A percentile compares a stretch with the other conserved stretches of the same genome.
These are phyloP conservation scores for Cryphonectria parasitica DNA, from an alignment of 2,329 filamentous ascomycete genomes.

Conservation along the genomic window DNA sequence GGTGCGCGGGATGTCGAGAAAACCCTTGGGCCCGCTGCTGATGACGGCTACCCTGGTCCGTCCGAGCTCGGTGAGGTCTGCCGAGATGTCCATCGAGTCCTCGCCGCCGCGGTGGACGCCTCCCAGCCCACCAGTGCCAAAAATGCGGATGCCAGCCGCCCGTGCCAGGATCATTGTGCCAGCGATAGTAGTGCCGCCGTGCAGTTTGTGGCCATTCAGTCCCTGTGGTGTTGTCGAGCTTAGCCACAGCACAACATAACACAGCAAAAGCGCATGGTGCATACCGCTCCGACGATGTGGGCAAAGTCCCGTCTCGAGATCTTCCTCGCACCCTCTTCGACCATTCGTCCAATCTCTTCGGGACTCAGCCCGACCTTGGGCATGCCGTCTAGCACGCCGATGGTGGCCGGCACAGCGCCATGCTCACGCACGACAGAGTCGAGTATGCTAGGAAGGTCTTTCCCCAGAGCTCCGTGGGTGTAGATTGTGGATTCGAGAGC, in stretches of 20 bases:
- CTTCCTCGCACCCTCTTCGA: constrained; percentile 75
- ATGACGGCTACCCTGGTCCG: constrained; percentile 87
- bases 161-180: constrained; percentile 90
- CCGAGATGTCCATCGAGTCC: constrained; percentile 87
- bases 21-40: constrained; percentile 92
- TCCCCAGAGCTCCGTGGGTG: constrained; percentile 87
- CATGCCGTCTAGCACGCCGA: constrained; percentile 83
- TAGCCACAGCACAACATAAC: background rate
- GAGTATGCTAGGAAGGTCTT: constrained; percentile 60
- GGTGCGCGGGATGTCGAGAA: constrained; percentile 88
- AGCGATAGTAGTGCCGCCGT: constrained; percentile 91
- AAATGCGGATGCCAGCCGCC: constrained; percentile 85
- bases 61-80: constrained; percentile 91
- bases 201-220: constrained; percentile 66
- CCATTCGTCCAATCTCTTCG: constrained; percentile 74
- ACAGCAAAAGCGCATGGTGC: constrained; percentile 31
- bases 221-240: constrained; percentile 50
- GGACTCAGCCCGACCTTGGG: constrained; percentile 77
- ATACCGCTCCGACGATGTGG: constrained; percentile 76
- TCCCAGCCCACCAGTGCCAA: constrained; percentile 92
- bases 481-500: constrained; percentile 97
- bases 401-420: constrained; percentile 86
- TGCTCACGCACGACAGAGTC: constrained; percentile 80
- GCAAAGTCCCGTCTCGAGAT: constrained; percentile 86
- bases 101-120: constrained; percentile 92